Evolutionary conservation across 1,284 basidiomycete species (phyloP), one percentile per base, ranked within the genome.

Genomic region (Somion occarium): DNA sequence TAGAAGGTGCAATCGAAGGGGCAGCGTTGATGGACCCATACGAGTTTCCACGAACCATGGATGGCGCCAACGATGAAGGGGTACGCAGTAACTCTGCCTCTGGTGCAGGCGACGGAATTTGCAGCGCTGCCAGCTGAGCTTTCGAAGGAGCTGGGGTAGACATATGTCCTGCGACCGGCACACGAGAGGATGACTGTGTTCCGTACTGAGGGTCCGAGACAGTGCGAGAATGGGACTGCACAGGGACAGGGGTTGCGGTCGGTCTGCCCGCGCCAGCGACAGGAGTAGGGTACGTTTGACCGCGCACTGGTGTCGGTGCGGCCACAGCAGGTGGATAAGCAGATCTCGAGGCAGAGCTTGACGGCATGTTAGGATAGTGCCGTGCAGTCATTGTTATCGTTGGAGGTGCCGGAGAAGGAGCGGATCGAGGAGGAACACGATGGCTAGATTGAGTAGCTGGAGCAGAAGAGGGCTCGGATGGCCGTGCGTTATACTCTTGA

Each of bases 31-130:
- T 18, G 39, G 56, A 52, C 44, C 51, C 20, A 30, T 27, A 50
- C 3, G 48, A 50, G 37, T 50, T 50, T 13, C 41, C 39, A 20
- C 48, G 57, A 1, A 61, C 52, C 60, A 64, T 63, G 3, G 64
- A 64, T 1, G 62, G 64, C 5, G 64, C 63, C 13, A 65, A 53
- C 2, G 66, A 66, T 3, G 65, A 66, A 2, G 66, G 64, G 13
- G 66, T 65, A 48, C 59, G 57, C 20, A 68, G 56, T 22, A 61
- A 56, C 25, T 65, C 61, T 19, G 51, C 53, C 18, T 64, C 64
- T 2, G 56, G 51, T 2, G 58, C 44, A 22, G 58, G 44, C 9
- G 57, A 48, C 24, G 41, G 44, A n/a, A 44, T 24, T 11, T 26
- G 25, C 23, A 44, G 3, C 5, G 13, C 27, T 11, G 44, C 46